Base-by-base conservation (phyloP, 805 yeast species). In the Myxozyma mucilagina region DNA sequence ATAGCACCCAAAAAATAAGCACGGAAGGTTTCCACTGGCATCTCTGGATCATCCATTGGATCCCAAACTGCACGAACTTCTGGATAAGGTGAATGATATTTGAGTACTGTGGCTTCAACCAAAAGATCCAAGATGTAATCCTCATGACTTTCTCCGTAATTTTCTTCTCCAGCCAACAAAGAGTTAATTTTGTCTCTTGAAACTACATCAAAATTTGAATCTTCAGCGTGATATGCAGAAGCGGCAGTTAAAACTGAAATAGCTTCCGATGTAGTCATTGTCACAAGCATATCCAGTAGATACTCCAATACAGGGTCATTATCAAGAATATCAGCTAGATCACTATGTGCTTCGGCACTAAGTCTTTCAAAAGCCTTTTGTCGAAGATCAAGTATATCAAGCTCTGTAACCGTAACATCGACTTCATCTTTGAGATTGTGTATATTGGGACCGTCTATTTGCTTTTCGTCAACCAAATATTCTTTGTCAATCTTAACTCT, bases 61-160 rank as follows among this genome's bases (percentile, higher is more conserved):
- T 83, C 85, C n/a, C 84, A 84, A 16, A 86, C 81, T 8, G 89
- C 84, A 44, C 89, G 73, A 11, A 86, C 86, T 67, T 86, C 89
- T 0, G 88, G 86, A 63, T 84, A 84, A 4, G 87, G 87, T 24
- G 65, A 61, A 38, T 59, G 63, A 13, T 43, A 36, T 20, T 42
- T 44, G 29, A 61, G 29, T 51, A 61, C 36, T 14, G 53, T 49
- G 13, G 60, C 64, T 29, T 59, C 56, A n/a, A 59, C 38, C 4
- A 36, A 51, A 8, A 57, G 34, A 16, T 56, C 61, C 13, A 60
- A 41, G 2, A 42, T 44, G 35, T 52, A 56, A 7, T 31, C 39
- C 42, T 56, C 61, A 10, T 36, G 53, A 56, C 42, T 49, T 13
- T 34, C 31, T 10, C 57, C 60, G 32, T 58, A 58, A 24, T 51